Conservation (phyloP, 257 asterid genomes). For the Linaria vulgaris region DNA sequence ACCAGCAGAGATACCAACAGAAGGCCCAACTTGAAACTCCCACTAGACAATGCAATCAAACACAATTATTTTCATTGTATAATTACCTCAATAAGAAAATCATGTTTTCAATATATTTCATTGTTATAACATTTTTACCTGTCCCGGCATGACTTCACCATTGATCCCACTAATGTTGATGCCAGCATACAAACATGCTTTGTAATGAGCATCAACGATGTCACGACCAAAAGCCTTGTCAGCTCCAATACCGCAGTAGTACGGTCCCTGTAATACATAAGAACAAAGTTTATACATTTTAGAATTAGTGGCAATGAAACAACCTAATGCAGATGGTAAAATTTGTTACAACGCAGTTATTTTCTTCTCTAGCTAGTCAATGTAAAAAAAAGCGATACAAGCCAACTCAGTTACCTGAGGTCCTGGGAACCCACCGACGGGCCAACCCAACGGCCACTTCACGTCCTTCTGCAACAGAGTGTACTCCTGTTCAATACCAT, state of each 20-base stretch:
- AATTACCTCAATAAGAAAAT: neutral
- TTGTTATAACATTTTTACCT: constrained; percentile 35
- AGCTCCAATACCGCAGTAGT: constrained; percentile 73
- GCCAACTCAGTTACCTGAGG: constrained; percentile 64
- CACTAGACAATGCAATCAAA: constrained; percentile 38
- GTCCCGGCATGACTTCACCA: constrained; percentile 88
- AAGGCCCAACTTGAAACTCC: constrained; percentile 89
- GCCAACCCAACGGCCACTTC: constrained; percentile 86
- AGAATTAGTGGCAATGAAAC: neutral
- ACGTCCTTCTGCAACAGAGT: constrained; percentile 60
- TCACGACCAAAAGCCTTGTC: constrained; percentile 86
- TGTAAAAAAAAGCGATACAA: neutral
- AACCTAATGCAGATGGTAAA: neutral
- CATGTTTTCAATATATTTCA: neutral
- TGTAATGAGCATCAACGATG: constrained; percentile 70
- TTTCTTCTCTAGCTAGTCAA: neutral
- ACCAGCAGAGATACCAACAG: constrained; percentile 76
- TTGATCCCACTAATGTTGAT: constrained; percentile 71
- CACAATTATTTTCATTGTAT: neutral
- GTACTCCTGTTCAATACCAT: constrained; percentile 80
- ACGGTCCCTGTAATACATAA: constrained; percentile 58
- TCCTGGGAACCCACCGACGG: constrained; percentile 74
- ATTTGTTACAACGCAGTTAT: neutral
- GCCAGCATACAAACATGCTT: constrained; percentile 83
- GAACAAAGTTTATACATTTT: neutral